phyloP scores from a whole-genome alignment of 2,329 filamentous ascomycete species.

The Pseudogymnoascus sp. region DNA sequence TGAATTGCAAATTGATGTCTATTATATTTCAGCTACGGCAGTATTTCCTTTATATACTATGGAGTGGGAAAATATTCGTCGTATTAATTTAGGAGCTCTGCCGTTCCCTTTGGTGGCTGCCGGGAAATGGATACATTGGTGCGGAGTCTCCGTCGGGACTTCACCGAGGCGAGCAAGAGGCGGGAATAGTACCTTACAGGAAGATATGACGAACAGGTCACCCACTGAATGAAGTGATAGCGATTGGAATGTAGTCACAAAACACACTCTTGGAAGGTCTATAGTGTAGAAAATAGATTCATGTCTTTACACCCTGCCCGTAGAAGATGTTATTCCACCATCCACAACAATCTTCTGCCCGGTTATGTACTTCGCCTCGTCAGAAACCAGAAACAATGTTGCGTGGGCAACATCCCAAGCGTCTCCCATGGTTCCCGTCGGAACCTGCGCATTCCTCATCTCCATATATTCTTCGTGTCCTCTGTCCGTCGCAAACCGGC shows the following conservation, averaged over 20 bases:
- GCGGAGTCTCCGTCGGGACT: background rate
- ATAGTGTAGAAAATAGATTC: background rate
- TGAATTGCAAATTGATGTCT: background rate
- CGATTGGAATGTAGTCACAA: background rate
- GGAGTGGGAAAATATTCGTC: background rate
- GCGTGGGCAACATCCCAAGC: conserved; percentile 49
- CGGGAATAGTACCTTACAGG: background rate
- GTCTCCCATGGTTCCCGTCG: conserved; percentile 49
- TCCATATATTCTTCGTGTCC: conserved; percentile 39
- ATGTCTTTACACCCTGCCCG: background rate
- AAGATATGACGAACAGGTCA: background rate
- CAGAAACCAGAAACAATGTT: conserved; percentile 44
- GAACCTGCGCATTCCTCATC: conserved; percentile 45
- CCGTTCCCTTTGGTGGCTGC: background rate
- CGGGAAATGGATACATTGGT: background rate
- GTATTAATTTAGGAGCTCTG: background rate
- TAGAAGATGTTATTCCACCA: conserved; percentile 31
- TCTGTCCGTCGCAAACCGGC: conserved; percentile 32
- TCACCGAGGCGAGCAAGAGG: background rate
- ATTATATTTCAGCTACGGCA: background rate
- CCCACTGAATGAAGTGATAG: background rate
- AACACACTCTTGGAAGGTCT: background rate
- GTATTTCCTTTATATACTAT: background rate
- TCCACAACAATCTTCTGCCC: conserved; percentile 44
- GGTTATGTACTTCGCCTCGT: conserved; percentile 49